Evolutionary conservation across 257 asterid genomes (phyloP).

Genomic region (Nicotiana knightiana): DNA sequence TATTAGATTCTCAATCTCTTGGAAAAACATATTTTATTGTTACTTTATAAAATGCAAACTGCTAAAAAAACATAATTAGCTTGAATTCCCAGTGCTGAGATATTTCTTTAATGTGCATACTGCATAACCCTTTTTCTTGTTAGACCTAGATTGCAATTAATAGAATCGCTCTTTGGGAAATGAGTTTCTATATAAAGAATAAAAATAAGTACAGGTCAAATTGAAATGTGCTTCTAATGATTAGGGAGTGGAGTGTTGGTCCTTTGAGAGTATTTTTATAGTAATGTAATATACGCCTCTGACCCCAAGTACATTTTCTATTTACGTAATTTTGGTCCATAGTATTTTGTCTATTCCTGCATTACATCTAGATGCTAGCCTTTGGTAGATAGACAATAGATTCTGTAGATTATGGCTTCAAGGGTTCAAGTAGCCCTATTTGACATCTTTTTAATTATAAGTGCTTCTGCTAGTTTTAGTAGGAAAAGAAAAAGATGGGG

Average conservation of each 20-base stretch:
- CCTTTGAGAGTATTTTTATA: neutral
- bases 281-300: neutral
- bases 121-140: neutral
- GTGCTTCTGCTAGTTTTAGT: neutral
- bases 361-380: neutral
- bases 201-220: neutral
- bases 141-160: neutral
- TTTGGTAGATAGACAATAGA: neutral
- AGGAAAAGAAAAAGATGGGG: neutral
- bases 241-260: conserved; percentile 1
- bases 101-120: neutral
- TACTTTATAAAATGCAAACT: neutral
- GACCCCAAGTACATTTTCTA: neutral
- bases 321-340: neutral
- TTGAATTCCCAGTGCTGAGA: neutral
- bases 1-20: neutral
- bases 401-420: neutral
- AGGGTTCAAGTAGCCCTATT: neutral
- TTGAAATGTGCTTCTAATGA: neutral
- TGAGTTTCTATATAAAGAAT: neutral
- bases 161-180: neutral
- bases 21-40: neutral
- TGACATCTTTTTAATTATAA: neutral
- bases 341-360: neutral
- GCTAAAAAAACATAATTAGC: neutral